Conservation (phyloP, 495 filamentous ascomycete genomes). For the Penicillium odoratum region DNA sequence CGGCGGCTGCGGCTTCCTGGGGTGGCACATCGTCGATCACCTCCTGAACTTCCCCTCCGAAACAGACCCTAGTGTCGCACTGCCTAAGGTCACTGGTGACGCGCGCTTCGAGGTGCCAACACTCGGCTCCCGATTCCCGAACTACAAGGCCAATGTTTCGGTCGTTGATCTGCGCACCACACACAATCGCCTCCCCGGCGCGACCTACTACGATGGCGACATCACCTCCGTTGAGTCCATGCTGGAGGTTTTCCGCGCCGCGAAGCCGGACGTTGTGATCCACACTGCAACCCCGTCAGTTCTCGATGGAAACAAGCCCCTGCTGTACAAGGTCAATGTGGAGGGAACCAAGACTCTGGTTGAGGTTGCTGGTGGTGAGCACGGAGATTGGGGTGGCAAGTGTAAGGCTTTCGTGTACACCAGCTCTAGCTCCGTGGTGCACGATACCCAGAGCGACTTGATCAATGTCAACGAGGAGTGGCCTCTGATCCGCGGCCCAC, state of each 20-base stretch:
- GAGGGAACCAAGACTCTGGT: slow-evolving; percentile 81
- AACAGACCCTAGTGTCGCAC: slow-evolving; percentile 42
- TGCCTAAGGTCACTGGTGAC: slow-evolving; percentile 41
- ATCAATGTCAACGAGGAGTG: slow-evolving; percentile 88
- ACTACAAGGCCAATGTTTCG: slow-evolving; percentile 58
- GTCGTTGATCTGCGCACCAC: slow-evolving; percentile 85
- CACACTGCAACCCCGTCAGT: slow-evolving; percentile 85
- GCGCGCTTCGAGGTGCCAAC: slow-evolving; percentile 42
- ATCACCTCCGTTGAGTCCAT: slow-evolving; percentile 74
- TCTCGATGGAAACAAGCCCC: slow-evolving; percentile 45
- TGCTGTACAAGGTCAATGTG: slow-evolving; percentile 79
- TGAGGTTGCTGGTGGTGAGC: slow-evolving; percentile 66
- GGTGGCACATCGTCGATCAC: slow-evolving; percentile 59
- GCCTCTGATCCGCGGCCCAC: slow-evolving; percentile 68
- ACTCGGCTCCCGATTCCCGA: slow-evolving; percentile 41
- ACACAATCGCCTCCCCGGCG: slow-evolving; percentile 70
- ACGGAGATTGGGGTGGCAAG: slow-evolving; percentile 54
- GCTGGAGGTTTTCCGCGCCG: slow-evolving; percentile 61
- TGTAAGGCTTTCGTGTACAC: slow-evolving; percentile 96
- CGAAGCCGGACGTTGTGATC: slow-evolving; percentile 86
- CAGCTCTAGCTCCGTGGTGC: slow-evolving; percentile 83
- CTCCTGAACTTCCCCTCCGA: slow-evolving; percentile 54
- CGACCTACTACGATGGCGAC: slow-evolving; percentile 81
- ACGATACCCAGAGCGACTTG: slow-evolving; percentile 76
- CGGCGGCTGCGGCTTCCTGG: slow-evolving; percentile 59